Base-by-base conservation (phyloP, 2,329 filamentous ascomycete genomes). In the Botrytis galanthina region DNA sequence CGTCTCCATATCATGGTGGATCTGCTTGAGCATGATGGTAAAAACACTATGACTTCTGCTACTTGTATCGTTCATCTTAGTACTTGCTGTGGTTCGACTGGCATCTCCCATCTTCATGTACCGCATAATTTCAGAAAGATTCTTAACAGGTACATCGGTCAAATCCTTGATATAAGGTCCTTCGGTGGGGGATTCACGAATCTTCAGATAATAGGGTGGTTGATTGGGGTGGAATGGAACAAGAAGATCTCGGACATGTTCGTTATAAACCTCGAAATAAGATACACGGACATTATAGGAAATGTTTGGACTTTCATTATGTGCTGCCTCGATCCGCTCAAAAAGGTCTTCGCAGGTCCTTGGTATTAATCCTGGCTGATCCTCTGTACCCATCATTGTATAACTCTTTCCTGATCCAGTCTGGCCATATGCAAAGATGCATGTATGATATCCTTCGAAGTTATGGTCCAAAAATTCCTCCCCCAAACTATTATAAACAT, bases 211-310 rank as follows among this genome's bases (percentile, higher is more conserved):
- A 81, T 97, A 92, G 2, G 95, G 93, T 8, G 93, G 87, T 75
- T 93, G 92, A 73, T 90, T 92, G 6, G 87, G 85, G 16, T 85
- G 80, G 42, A 92, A 88, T 18, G 95, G 93, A 0, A 94, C 92
- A 63, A 99, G 89, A 51, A 99, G 86, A 81, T 99, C 96, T 74
- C 96, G 93, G 68, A 99, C 96, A 83, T 98, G 96, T 84, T 99
- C 96, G 83, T 99, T 99, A 88, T 99, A 99, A 75, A 99, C 96
- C 82, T 99, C 96, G 80, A 99, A 98, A 84, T 99, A 99, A 5
- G 95, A 98, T 42, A 98, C 96, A 76, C 96, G 92, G 76, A 99
- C 96, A 79, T 95, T 96, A 86, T 98, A 99, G 78, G 93, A 97
- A 81, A 97, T 94, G 83, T 96, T 97, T 71, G 94, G 92, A 63